Evolutionary conservation across 495 filamentous ascomycete genomes (phyloP).

Genomic region (Penicillium antarcticum): DNA sequence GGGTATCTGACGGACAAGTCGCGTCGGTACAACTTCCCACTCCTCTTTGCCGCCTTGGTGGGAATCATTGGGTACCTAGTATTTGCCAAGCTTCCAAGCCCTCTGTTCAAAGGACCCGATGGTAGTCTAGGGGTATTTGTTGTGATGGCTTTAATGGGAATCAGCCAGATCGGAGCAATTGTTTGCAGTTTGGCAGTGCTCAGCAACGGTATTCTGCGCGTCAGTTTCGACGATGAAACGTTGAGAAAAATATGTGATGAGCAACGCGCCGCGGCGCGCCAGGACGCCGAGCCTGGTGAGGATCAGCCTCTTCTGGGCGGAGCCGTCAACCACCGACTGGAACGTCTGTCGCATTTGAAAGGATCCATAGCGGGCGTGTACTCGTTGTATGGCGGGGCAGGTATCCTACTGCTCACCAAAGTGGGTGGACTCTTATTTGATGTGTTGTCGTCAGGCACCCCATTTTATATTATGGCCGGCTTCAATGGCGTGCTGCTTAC

Average conservation of each 20-base stretch:
- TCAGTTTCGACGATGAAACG: slow-evolving; percentile 36
- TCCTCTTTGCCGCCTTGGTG: slow-evolving; percentile 64
- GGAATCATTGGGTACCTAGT: slow-evolving; percentile 73
- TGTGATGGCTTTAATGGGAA: slow-evolving; percentile 74
- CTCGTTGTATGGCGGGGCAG: slow-evolving; percentile 83
- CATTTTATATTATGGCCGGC: slow-evolving; percentile 87
- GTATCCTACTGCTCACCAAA: slow-evolving; percentile 89
- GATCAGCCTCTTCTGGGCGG: slow-evolving; percentile 30
- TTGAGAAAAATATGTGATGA: slow-evolving; percentile 28
- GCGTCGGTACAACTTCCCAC: slow-evolving; percentile 63
- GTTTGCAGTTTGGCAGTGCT: slow-evolving; percentile 88
- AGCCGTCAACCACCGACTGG: slow-evolving; percentile 17
- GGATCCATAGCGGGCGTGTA: slow-evolving; percentile 94
- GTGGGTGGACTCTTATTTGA: slow-evolving; percentile 87
- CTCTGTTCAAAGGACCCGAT: slow-evolving; percentile 56
- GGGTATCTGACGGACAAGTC: slow-evolving; percentile 70
- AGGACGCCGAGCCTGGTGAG: slow-evolving; percentile 25
- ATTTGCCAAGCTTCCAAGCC: slow-evolving; percentile 68
- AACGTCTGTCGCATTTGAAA: slow-evolving; percentile 60
- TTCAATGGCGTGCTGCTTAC: slow-evolving; percentile 76
- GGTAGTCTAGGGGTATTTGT: slow-evolving; percentile 66
- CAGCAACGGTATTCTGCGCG: slow-evolving; percentile 66
- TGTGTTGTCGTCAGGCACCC: slow-evolving; percentile 60
- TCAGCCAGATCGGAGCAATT: slow-evolving; percentile 92
- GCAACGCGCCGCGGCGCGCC: slow-evolving; percentile 6